Conservation (phyloP, 2,329 filamentous ascomycete genomes). For the Didymella lethalis region DNA sequence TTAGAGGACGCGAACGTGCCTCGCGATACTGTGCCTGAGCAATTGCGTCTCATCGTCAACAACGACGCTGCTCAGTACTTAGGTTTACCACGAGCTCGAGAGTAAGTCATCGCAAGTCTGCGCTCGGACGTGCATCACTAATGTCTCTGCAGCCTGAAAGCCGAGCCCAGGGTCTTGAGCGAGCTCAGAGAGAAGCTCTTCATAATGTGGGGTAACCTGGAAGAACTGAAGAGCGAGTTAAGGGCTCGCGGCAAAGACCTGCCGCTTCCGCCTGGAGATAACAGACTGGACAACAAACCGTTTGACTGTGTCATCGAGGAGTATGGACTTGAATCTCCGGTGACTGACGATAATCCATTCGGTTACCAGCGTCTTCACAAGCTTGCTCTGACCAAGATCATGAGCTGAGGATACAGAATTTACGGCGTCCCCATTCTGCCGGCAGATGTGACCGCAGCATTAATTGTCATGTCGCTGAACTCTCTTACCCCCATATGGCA, state of each 20-base stretch:
- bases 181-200: conserved; percentile 74
- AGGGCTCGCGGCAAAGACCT: conserved; percentile 54
- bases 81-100: conserved; percentile 61
- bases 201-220: conserved; percentile 82
- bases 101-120: conserved; percentile 53
- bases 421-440: not conserved
- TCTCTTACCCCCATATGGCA: not conserved
- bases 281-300: conserved; percentile 49
- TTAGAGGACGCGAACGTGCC: conserved; percentile 71
- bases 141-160: conserved; percentile 61
- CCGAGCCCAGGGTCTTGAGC: conserved; percentile 58
- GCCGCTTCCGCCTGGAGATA: conserved; percentile 36
- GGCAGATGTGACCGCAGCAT: not conserved
- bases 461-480: not conserved
- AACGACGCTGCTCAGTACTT: conserved; percentile 65
- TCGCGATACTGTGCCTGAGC: conserved; percentile 34
- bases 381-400: conserved; percentile 35
- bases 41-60: conserved; percentile 74
- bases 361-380: conserved; percentile 38
- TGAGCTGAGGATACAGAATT: not conserved
- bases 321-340: conserved; percentile 32
- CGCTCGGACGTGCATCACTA: conserved; percentile 6
- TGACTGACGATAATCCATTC: conserved; percentile 21
- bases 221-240: conserved; percentile 65
- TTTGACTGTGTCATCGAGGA: conserved; percentile 52